phyloP scores from a whole-genome alignment of 176 grass and related monocot genomes.

The Zoysia pacifica region DNA sequence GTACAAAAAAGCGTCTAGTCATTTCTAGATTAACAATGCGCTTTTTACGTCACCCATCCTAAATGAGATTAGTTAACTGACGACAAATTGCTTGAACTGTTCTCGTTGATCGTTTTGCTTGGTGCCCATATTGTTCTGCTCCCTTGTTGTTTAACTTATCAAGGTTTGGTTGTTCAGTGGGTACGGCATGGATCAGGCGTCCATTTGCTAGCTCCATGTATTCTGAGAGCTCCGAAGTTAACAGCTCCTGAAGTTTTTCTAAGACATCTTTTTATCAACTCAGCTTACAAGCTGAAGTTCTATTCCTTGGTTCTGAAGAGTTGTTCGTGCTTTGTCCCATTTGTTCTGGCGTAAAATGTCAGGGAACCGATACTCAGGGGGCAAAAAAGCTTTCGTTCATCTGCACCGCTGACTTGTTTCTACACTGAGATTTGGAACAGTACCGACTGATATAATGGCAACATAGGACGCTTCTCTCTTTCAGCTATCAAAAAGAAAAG shows the following conservation, averaged over 20 bases:
- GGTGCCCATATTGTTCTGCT: slow-evolving; percentile 27
- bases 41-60: slow-evolving; percentile 41
- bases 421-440: slow-evolving; percentile 19
- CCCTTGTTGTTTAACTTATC: slow-evolving; percentile 47
- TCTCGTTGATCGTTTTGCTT: slow-evolving; percentile 35
- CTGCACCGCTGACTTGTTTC: background rate
- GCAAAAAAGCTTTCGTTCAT: slow-evolving; percentile 28
- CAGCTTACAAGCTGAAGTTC: slow-evolving; percentile 19
- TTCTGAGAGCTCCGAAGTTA: slow-evolving; percentile 45
- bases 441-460: slow-evolving; percentile 23
- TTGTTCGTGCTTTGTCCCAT: slow-evolving; percentile 32
- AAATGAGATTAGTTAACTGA: slow-evolving; percentile 43
- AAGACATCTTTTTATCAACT: slow-evolving; percentile 27
- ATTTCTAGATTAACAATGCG: slow-evolving; percentile 45
- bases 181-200: slow-evolving; percentile 18
- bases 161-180: slow-evolving; percentile 26
- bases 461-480: slow-evolving; percentile 25
- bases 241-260: slow-evolving; percentile 30
- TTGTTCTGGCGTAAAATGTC: slow-evolving; percentile 37
- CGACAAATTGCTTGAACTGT: slow-evolving; percentile 15
- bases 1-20: slow-evolving; percentile 43
- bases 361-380: slow-evolving; percentile 30
- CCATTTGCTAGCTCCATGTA: slow-evolving; percentile 10
- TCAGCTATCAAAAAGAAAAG: slow-evolving; percentile 35
- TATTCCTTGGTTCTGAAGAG: slow-evolving; percentile 47